Evolutionary conservation across 2,329 filamentous ascomycete species (phyloP), one percentile per base, ranked within the genome.

Genomic region (Alternaria consortialis): DNA sequence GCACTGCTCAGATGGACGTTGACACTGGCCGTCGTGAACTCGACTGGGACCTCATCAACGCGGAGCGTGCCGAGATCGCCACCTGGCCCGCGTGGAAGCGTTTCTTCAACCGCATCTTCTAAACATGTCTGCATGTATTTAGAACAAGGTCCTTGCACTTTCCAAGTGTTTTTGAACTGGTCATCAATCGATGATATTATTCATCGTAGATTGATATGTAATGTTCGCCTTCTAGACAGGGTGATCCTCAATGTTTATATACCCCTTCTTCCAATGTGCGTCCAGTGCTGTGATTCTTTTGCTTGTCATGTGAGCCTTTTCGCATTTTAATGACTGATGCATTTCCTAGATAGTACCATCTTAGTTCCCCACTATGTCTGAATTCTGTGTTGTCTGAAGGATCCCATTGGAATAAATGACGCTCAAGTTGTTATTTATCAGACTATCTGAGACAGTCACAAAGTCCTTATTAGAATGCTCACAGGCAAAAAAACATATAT

Each of bases 11-110:
- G 66, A 90, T 92, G 59, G 89, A 91, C 67, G 84, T 91, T 55
- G 88, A 91, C 72, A 84, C 83, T 29, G 89, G 88, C 63, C 85
- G 88, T 39, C 84, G 88, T 60, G 84, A 87, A 76, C 83, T 90
- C 52, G 85, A 91, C 74, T 90, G 87, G 87, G 87, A 89, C 11
- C 80, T 80, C 40, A 88, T 90, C 78, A 85, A 89, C 73, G 83
- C 79, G 37, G 81, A 84, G 69, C 82, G 84, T 31, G 84, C 80
- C 37, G 74, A 81, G 75, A 74, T 86, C 20, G 84, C 84, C 15
- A 70, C 77, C 4, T 84, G 81, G 81, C 86, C 87, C 2, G 74
- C 78, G 12, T 89, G 85, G 86, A 77, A 74, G 59, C 74, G 74
- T 40, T 8, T 63, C 13, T 2, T 60, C 3, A 3, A 58, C 51